A percentile compares a stretch with the other conserved stretches of the same genome.
phyloP scores from a whole-genome alignment of 2,329 filamentous ascomycete species.

The Mycosphaerella sp. region DNA sequence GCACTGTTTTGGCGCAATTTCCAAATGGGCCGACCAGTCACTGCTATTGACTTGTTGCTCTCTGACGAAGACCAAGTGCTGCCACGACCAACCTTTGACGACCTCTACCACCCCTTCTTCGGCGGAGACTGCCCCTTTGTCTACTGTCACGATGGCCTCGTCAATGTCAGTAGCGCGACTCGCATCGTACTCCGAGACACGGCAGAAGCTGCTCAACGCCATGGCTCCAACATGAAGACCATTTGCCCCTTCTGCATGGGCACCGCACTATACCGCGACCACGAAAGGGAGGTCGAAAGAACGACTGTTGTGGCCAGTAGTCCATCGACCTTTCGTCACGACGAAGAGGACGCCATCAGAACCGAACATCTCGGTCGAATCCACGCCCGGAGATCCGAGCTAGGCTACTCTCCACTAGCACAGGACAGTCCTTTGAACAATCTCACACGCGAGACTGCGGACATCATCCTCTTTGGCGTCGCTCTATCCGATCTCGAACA shows the following conservation, averaged over 20 bases:
- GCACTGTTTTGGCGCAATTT: neutral
- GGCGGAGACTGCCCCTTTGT: neutral
- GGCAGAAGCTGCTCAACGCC: neutral
- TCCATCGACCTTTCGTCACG: neutral
- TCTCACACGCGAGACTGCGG: neutral
- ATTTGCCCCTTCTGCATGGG: conserved; percentile 12
- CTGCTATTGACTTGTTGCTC: neutral
- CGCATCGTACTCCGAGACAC: neutral
- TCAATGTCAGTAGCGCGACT: neutral
- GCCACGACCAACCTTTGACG: neutral
- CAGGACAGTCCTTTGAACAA: neutral
- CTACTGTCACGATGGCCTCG: neutral
- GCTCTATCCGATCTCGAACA: neutral
- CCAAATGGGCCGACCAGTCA: neutral
- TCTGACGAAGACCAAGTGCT: neutral
- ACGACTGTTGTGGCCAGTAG: neutral
- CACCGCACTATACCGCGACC: neutral
- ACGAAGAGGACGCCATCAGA: neutral
- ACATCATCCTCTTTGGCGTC: too few species aligned
- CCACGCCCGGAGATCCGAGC: neutral
- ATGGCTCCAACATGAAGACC: neutral
- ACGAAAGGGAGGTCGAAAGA: neutral
- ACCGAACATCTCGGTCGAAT: neutral
- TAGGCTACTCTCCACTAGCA: neutral
- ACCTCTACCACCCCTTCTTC: neutral